Conservation (phyloP, 2,329 filamentous ascomycete genomes). For the Paecilomyces sp. region DNA sequence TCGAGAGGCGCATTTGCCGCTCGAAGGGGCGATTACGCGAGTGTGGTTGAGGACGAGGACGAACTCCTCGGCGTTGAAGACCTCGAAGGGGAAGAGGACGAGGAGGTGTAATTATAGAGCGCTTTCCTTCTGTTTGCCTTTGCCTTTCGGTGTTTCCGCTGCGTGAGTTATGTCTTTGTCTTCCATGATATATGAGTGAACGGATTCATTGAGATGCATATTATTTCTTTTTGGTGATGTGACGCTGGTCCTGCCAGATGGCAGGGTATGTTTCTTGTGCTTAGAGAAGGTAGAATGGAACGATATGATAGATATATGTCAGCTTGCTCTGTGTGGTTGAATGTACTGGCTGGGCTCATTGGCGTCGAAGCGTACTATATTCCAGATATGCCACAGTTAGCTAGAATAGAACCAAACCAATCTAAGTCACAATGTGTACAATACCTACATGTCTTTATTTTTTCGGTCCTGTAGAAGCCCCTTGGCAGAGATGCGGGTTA, state of each 20-base stretch:
- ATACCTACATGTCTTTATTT: no score
- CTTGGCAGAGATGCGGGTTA: no score
- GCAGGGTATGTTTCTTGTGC: not conserved
- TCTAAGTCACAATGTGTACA: no score
- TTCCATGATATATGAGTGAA: not conserved
- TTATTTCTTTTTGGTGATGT: not conserved
- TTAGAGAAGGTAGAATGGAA: not conserved
- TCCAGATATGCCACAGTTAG: not conserved
- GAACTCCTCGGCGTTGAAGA: conserved; percentile 82
- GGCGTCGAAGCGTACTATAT: not conserved
- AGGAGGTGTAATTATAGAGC: conserved; percentile 23
- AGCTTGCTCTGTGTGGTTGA: not conserved
- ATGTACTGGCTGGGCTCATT: not conserved
- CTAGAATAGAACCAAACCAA: no score
- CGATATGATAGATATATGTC: not conserved
- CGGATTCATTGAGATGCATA: not conserved
- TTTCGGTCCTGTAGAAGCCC: no score
- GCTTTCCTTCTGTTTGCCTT: not conserved
- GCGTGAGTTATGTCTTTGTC: not conserved
- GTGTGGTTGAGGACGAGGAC: conserved; percentile 88
- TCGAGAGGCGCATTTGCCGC: conserved; percentile 84
- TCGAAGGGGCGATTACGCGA: conserved; percentile 76
- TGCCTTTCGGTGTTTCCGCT: not conserved
- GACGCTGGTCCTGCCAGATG: not conserved
- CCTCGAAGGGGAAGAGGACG: conserved; percentile 87